Evolutionary conservation across 352 stramenopile species (phyloP).

Genomic region (Globisporangium cystogenes): DNA sequence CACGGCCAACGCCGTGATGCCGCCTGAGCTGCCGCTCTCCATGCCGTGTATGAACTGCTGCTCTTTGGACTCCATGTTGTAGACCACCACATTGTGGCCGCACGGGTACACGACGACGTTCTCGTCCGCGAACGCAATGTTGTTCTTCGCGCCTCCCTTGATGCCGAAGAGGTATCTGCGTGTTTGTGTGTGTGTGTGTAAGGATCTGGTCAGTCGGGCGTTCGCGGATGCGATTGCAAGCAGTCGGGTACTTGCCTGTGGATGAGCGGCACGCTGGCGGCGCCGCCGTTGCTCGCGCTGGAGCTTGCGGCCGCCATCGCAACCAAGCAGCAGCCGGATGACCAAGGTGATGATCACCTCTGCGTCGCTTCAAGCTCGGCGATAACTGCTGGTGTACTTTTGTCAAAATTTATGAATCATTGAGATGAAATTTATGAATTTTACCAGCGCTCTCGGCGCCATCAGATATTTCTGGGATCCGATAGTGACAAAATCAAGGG

Average conservation of each 20-base stretch:
- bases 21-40: slow-evolving; percentile 53
- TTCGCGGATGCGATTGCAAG: neutral
- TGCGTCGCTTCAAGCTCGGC: neutral
- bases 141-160: slow-evolving; percentile 79
- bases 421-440: too few species aligned
- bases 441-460: slow-evolving; percentile 2
- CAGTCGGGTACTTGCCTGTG: slow-evolving; percentile 18
- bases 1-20: slow-evolving; percentile 86
- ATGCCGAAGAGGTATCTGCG: slow-evolving; percentile 78
- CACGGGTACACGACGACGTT: slow-evolving; percentile 83
- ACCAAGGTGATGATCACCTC: neutral
- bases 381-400: neutral
- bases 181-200: neutral
- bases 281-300: slow-evolving; percentile 9
- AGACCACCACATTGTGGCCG: slow-evolving; percentile 84
- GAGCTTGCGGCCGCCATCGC: slow-evolving; percentile 1
- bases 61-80: slow-evolving; percentile 88
- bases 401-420: too few species aligned
- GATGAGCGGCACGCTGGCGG: slow-evolving; percentile 36
- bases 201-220: too few species aligned
- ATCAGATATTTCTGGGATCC: slow-evolving; percentile 34
- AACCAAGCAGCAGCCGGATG: neutral
- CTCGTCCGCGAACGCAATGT: slow-evolving; percentile 83
- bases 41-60: slow-evolving; percentile 89
- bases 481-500: neutral